Base-by-base conservation (phyloP, 768 basidiomycete species). In the Rhodosporidiobolus odoratus region DNA sequence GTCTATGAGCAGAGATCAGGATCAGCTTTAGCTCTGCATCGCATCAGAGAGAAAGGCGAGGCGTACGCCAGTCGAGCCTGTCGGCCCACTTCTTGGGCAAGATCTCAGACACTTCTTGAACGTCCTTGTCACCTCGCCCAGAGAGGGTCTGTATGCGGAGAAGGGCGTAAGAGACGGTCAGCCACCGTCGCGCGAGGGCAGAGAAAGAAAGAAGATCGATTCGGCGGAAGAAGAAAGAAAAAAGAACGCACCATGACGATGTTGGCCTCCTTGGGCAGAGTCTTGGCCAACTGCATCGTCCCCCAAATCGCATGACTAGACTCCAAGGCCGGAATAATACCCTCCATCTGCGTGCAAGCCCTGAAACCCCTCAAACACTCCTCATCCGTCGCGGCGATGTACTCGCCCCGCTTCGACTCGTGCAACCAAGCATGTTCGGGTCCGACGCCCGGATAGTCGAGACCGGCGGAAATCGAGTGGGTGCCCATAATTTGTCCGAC, bases 391-490 rank as follows among this genome's bases (percentile, higher is more conserved):
- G 94, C 95, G 21, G 85, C 88, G 27, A 90, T 86, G 79, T 98
- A 99, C 78, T 96, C 92, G 0, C 92, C 96, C 69, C 96, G 84
- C 25, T 90, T 90, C 6, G 88, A 89, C 78, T 97, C 93, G 81
- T 97, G 97, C 78, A 99, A 82, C 89, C 91, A 96, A 56, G 95
- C 89, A 78, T 98, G 96, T 80, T 99, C 96, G 15, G 96, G 96
- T 30, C 96, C 96, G 58, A 99, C 95, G 72, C 93, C 93, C 34
- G 93, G 93, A 81, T 97, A 97, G 80, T 97, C 93, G 53, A 96
- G 83, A 27, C 94, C 93, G 58, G 94, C 95, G 75, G 91, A 94
- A 80, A 99, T 89, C 7, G 94, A 96, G 81, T 98, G 93, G 15
- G 95, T 97, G 80, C 97, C 95, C 72, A 89, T 86, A 79, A 99